These are phyloP conservation scores for Ophiostoma tasmaniense DNA, from an alignment of 2,329 filamentous ascomycete species.

Conservation along the genomic window DNA sequence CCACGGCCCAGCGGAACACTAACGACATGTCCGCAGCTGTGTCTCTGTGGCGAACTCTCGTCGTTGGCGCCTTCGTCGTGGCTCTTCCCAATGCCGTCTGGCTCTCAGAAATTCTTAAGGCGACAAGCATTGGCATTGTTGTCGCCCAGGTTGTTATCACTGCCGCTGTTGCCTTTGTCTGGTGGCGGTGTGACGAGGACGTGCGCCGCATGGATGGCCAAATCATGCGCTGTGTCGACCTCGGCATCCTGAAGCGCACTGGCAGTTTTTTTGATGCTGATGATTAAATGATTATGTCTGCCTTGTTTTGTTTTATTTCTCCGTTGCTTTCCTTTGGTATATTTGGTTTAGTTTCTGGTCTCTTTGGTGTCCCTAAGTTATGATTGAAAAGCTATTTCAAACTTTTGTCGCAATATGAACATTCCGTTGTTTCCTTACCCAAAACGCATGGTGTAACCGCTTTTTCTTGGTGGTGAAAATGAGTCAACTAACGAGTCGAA, in stretches of 20 bases:
- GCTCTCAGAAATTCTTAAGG: constrained; percentile 30
- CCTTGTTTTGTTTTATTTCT: background rate
- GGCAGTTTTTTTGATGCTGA: constrained; percentile 41
- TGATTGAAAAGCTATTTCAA: background rate
- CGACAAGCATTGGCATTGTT: constrained; percentile 34
- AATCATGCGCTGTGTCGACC: constrained; percentile 39
- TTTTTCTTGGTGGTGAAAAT: too few species aligned
- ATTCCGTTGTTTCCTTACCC: background rate
- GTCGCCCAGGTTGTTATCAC: constrained; percentile 35
- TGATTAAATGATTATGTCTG: constrained; percentile 15
- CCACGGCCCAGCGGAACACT: constrained; percentile 37
- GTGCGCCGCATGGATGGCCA: constrained; percentile 38
- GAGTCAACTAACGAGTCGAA: too few species aligned
- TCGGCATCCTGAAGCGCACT: constrained; percentile 33
- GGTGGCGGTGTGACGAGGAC: constrained; percentile 36
- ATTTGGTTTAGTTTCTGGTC: background rate
- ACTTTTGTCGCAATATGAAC: background rate
- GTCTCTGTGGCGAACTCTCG: constrained; percentile 33
- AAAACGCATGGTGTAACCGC: too few species aligned
- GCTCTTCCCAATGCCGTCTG: constrained; percentile 33
- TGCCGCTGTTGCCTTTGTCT: constrained; percentile 28
- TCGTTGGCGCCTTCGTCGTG: constrained; percentile 37
- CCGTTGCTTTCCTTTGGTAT: background rate
- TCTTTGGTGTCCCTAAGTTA: background rate
- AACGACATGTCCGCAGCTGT: constrained; percentile 42